Percentiles rank a stretch among this genome's conserved stretches.
Evolutionary conservation across 805 yeast species (phyloP).

Genomic region (Phaffomyces opuntiae): DNA sequence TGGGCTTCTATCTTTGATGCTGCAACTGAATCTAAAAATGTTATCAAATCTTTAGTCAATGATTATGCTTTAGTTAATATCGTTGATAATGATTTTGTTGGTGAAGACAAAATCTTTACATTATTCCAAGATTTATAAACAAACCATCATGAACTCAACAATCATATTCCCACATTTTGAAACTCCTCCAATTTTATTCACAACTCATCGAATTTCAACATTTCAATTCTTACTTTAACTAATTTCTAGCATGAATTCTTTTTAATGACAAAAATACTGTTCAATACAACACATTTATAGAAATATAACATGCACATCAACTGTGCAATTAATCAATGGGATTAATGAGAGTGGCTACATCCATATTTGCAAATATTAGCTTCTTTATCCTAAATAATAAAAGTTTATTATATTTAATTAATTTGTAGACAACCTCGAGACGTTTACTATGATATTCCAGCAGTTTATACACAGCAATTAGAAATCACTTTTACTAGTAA

Average conservation of each 20-base stretch:
- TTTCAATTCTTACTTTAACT: conserved; percentile 1
- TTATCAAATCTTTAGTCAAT: conserved; percentile 39
- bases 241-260: conserved; percentile 1
- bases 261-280: conserved; percentile 2
- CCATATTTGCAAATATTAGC: neutral
- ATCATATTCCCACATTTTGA: no score
- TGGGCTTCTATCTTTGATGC: conserved; percentile 58
- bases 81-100: conserved; percentile 79
- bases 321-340: neutral
- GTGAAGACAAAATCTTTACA: conserved; percentile 49
- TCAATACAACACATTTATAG: conserved; percentile 1
- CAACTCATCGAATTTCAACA: conserved; percentile 1
- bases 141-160: neutral
- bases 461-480: no score
- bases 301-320: conserved; percentile 1
- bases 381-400: neutral
- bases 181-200: no score
- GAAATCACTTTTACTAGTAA: no score
- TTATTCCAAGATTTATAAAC: conserved; percentile 33
- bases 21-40: conserved; percentile 25
- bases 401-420: neutral
- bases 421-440: no score
- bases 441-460: no score
- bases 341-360: conserved; percentile 1
- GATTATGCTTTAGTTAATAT: conserved; percentile 75